These are phyloP conservation scores for Kickxella alabastrina DNA, from an alignment of 192 early-diverging fungal species.

Conservation along the genomic window DNA sequence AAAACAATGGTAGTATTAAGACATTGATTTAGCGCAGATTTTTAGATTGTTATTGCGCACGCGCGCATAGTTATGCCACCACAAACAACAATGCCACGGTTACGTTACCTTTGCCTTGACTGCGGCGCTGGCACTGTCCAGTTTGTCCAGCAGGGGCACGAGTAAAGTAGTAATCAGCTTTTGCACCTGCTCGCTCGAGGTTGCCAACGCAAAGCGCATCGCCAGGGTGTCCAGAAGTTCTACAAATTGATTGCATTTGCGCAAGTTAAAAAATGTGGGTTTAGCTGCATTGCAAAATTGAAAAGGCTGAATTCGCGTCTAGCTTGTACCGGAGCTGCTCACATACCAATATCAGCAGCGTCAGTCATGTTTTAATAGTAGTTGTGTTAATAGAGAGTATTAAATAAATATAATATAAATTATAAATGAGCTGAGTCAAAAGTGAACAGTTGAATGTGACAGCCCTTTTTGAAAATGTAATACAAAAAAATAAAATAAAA, in stretches of 20 bases:
- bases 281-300: neutral
- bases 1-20: neutral
- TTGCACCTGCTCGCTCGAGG: constrained; percentile 55
- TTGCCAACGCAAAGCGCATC: constrained; percentile 61
- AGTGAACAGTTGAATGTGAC: no score
- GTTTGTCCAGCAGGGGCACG: constrained; percentile 58
- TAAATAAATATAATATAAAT: constrained; percentile 3
- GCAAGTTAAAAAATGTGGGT: neutral
- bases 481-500: no score
- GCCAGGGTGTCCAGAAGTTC: constrained; percentile 64
- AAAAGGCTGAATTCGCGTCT: neutral
- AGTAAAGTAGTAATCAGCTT: constrained; percentile 53
- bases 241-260: constrained; percentile 7
- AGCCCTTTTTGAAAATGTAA: no score
- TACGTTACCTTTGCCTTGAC: constrained; percentile 53
- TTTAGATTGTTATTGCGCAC: no score
- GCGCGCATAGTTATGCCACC: neutral
- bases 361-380: constrained; percentile 9
- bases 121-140: constrained; percentile 46
- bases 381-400: neutral
- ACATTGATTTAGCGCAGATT: neutral
- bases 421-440: no score
- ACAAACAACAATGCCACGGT: neutral
- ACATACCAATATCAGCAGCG: constrained; percentile 24
- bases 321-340: no score